phyloP scores from a whole-genome alignment of 257 asterid species.

The Capsicum pubescens region DNA sequence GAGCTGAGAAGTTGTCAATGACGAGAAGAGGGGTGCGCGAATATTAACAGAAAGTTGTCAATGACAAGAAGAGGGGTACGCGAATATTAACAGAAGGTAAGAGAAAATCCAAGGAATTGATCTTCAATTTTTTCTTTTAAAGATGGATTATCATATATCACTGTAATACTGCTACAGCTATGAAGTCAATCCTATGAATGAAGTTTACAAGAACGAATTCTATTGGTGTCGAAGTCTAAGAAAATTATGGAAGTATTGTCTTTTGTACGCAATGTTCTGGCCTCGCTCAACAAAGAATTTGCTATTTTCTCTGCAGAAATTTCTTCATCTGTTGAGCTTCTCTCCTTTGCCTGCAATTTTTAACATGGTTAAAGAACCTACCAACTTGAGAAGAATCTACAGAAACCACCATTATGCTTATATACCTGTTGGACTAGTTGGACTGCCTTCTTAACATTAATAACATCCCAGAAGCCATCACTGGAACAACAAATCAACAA shows the following conservation, averaged over 20 bases:
- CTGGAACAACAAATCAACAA: conserved; percentile 49
- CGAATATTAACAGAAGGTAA: conserved; percentile 5
- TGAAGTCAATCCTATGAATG: conserved; percentile 40
- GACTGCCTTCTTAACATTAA: conserved; percentile 71
- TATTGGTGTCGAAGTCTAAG: conserved; percentile 64
- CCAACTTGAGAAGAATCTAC: background rate
- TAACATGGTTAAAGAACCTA: background rate
- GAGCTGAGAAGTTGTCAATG: background rate
- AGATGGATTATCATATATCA: background rate
- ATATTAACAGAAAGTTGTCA: background rate
- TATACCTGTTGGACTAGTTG: conserved; percentile 84
- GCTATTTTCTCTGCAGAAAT: conserved; percentile 73
- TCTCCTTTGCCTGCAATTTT: conserved; percentile 60
- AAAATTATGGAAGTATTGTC: conserved; percentile 88
- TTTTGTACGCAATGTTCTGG: conserved; percentile 76
- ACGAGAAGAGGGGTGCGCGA: background rate
- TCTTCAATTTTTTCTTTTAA: background rate
- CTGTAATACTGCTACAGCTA: conserved; percentile 12
- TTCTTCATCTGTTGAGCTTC: conserved; percentile 42
- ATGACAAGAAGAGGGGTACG: background rate
- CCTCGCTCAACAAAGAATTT: conserved; percentile 73
- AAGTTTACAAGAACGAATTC: conserved; percentile 47
- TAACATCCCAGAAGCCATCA: conserved; percentile 97
- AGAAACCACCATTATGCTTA: background rate
- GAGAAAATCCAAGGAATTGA: background rate